Base-by-base conservation (phyloP, 257 asterid species). In the Hygrophila difformis region DNA sequence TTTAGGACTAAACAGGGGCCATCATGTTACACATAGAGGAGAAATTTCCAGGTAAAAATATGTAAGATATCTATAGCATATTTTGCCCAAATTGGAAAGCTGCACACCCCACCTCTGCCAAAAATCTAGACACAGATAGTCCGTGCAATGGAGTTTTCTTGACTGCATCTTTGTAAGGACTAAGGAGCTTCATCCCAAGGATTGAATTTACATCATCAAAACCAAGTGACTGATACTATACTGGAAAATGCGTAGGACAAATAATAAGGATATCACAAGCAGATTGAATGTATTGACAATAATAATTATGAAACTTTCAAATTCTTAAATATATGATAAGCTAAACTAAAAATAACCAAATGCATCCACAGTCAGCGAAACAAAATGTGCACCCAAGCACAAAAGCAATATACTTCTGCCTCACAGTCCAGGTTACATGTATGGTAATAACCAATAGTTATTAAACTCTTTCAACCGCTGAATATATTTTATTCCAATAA, bases 181-280 rank as follows among this genome's bases (percentile, higher is more conserved):
- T n/a, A n/a, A n/a, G 96, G 99, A 70, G 76, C 64, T 63, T 77
- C 89, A 47, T 73, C 79, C 95, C 94, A 91, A 31, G 96, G 96
- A 48, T 96, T 91, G 74, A 61, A 68, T 50, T 61, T 49, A 61
- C 68, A 73, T 20, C 60, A 66, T 39, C 28, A 60, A 57, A 24
- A 57, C 54, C 49, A 53, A 63, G 55, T 29, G 55, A 72, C 18
- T 26, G 33, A 50, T n/a, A n/a, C n/a, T n/a, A 48, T 22, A 39
- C 58, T 39, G 63, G 50, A 39, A 24, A 48, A 53, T 23, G 41
- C 40, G 31, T 21, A 24, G 18, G 40, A 41, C 60, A 42, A 52
- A 35, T 31, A 47, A 23, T 26, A 9, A 60, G 34, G 19, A 57
- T 17, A 46, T 31, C 4, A 1, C 31, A 26, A 3, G 8, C 8